Percentiles rank a stretch among this genome's conserved stretches.
Evolutionary conservation across 2,329 filamentous ascomycete genomes (phyloP).

Genomic region (Cyclaneusma minus): DNA sequence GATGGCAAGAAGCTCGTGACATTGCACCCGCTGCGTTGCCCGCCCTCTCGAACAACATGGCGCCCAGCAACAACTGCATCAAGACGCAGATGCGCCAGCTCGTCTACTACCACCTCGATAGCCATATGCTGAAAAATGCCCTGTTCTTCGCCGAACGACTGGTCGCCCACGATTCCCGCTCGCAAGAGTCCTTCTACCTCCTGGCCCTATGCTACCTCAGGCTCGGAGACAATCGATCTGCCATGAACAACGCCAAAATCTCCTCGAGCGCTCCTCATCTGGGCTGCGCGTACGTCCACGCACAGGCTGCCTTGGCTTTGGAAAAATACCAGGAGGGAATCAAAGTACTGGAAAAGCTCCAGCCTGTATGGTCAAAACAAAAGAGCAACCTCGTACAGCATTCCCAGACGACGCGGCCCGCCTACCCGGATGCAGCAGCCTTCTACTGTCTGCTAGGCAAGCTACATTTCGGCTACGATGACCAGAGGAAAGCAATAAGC

Average conservation of each 20-base stretch:
- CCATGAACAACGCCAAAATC: conserved; percentile 67
- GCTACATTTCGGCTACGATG: conserved; percentile 67
- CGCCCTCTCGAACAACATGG: no score
- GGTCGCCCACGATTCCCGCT: conserved; percentile 67
- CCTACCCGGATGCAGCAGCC: conserved; percentile 68
- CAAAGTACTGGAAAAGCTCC: conserved; percentile 67
- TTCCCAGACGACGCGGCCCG: conserved; percentile 57
- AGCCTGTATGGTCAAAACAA: conserved; percentile 57
- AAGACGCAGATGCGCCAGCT: conserved; percentile 33
- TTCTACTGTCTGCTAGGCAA: conserved; percentile 77
- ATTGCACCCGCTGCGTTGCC: no score
- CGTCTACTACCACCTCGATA: conserved; percentile 66
- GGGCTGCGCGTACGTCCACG: conserved; percentile 83
- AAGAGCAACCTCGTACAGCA: conserved; percentile 76
- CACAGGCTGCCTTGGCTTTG: conserved; percentile 70
- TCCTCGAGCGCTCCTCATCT: conserved; percentile 58
- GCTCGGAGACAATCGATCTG: conserved; percentile 68
- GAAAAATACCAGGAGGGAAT: conserved; percentile 72
- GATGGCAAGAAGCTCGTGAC: conserved; percentile 16
- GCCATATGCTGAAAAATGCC: conserved; percentile 75
- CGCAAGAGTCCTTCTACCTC: conserved; percentile 67
- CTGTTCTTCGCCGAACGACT: conserved; percentile 86
- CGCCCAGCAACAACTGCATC: conserved; percentile 14
- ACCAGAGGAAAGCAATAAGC: conserved; percentile 68
- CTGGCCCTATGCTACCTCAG: conserved; percentile 74